phyloP scores from a whole-genome alignment of 2,329 filamentous ascomycete genomes.

The Talaromyces sp. region DNA sequence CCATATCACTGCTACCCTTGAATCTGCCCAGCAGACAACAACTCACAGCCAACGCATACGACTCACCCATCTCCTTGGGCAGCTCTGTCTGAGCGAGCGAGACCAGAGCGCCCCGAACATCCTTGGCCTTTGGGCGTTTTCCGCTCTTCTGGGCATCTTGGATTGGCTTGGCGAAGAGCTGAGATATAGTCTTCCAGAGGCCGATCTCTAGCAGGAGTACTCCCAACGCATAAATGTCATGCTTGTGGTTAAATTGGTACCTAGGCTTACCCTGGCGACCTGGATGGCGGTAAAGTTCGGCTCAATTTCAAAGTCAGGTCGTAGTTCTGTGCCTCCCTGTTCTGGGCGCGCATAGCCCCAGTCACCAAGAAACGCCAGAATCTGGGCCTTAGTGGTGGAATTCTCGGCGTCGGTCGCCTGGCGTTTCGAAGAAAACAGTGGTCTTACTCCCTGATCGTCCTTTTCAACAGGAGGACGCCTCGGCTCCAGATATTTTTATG shows the following conservation, averaged over 20 bases:
- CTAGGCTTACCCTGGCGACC: slow-evolving; percentile 24
- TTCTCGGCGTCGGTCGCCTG: background rate
- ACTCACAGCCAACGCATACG: slow-evolving; percentile 19
- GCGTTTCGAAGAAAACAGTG: slow-evolving; percentile 6
- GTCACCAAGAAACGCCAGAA: slow-evolving; percentile 20
- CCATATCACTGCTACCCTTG: slow-evolving; percentile 15
- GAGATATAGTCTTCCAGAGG: slow-evolving; percentile 23
- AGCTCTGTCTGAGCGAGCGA: slow-evolving; percentile 15
- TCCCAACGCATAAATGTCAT: slow-evolving; percentile 36
- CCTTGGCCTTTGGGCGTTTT: slow-evolving; percentile 16
- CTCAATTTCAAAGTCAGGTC: slow-evolving; percentile 19
- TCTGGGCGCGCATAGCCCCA: slow-evolving; percentile 23
- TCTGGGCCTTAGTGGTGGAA: background rate
- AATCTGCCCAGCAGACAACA: slow-evolving; percentile 19
- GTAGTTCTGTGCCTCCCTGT: slow-evolving; percentile 19
- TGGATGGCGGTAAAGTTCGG: slow-evolving; percentile 27
- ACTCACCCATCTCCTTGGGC: slow-evolving; percentile 21
- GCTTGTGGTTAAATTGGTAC: slow-evolving; percentile 21
- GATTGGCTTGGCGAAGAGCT: slow-evolving; percentile 21
- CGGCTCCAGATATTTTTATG: slow-evolving; percentile 27
- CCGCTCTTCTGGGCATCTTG: slow-evolving; percentile 17
- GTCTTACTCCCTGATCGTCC: slow-evolving; percentile 7
- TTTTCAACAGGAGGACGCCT: slow-evolving; percentile 20
- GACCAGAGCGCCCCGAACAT: slow-evolving; percentile 16
- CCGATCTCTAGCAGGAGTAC: slow-evolving; percentile 36